Evolutionary conservation across 2,329 filamentous ascomycete genomes (phyloP).

Genomic region (Hirsutella rhossiliensis): DNA sequence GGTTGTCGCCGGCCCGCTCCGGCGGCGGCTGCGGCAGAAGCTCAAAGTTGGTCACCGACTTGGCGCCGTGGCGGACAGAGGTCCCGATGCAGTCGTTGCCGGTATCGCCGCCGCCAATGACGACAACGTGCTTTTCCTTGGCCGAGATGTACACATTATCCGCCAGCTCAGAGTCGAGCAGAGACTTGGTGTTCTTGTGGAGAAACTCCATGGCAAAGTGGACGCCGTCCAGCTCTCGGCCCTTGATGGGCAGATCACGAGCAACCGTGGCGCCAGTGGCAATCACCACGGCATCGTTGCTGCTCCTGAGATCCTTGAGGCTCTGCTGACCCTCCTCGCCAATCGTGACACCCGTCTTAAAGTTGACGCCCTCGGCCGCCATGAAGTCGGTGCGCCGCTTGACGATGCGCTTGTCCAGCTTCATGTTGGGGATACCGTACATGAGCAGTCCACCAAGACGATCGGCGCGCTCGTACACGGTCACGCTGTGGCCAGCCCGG

Average conservation of each 20-base stretch:
- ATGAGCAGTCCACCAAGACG: constrained; percentile 85
- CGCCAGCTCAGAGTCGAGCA: constrained; percentile 78
- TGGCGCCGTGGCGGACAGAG: constrained; percentile 87
- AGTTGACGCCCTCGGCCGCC: constrained; percentile 75
- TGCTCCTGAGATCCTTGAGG: constrained; percentile 58
- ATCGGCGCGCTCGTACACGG: constrained; percentile 86
- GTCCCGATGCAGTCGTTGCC: constrained; percentile 98
- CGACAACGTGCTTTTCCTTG: constrained; percentile 90
- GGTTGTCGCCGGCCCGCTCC: constrained; percentile 86
- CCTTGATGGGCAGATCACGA: constrained; percentile 82
- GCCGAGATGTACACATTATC: constrained; percentile 86
- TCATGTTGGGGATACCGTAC: constrained; percentile 99
- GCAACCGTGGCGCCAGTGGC: constrained; percentile 89
- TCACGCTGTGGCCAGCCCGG: constrained; percentile 77
- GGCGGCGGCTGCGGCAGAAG: constrained; percentile 83
- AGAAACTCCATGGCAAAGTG: constrained; percentile 97
- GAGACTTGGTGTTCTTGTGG: constrained; percentile 94
- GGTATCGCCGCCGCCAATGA: constrained; percentile 95
- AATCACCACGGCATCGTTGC: constrained; percentile 76
- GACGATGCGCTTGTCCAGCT: constrained; percentile 94
- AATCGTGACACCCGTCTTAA: constrained; percentile 66
- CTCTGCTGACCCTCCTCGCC: constrained; percentile 55
- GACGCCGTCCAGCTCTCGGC: constrained; percentile 77
- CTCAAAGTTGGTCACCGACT: constrained; percentile 94
- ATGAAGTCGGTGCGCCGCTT: constrained; percentile 94